Evolutionary conservation across 495 filamentous ascomycete species (phyloP).

Genomic region (Neurospora sp.): DNA sequence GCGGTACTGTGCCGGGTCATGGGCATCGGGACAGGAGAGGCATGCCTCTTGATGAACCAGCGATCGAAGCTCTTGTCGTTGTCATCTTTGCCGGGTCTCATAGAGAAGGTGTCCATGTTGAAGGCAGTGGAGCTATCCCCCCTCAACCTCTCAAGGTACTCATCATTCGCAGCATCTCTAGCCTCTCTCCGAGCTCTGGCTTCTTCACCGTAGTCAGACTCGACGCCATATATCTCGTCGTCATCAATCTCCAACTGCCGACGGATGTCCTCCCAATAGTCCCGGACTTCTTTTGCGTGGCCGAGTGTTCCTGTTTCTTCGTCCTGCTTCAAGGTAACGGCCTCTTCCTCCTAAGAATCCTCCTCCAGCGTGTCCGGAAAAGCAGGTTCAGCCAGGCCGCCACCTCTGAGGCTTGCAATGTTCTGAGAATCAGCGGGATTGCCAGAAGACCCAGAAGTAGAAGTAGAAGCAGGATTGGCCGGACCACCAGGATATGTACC

Average conservation of each 20-base stretch:
- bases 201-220: no score
- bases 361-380: not conserved
- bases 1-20: not conserved
- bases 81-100: not conserved
- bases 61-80: not conserved
- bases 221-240: no score
- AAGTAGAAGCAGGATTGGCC: not conserved
- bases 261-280: not conserved
- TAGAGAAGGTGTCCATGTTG: no score
- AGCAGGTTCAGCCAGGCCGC: not conserved
- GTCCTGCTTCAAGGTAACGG: not conserved
- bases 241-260: no score
- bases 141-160: no score
- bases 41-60: not conserved
- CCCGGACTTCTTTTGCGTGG: not conserved
- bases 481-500: not conserved
- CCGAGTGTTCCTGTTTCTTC: not conserved
- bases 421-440: not conserved
- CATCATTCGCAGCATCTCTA: no score
- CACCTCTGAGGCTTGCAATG: not conserved
- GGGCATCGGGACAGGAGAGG: not conserved
- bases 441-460: not conserved
- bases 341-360: not conserved
- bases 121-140: no score
- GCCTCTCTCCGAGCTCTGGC: no score